phyloP scores from a whole-genome alignment of 1,284 basidiomycete species.

The Microbotryomycetes sp. region DNA sequence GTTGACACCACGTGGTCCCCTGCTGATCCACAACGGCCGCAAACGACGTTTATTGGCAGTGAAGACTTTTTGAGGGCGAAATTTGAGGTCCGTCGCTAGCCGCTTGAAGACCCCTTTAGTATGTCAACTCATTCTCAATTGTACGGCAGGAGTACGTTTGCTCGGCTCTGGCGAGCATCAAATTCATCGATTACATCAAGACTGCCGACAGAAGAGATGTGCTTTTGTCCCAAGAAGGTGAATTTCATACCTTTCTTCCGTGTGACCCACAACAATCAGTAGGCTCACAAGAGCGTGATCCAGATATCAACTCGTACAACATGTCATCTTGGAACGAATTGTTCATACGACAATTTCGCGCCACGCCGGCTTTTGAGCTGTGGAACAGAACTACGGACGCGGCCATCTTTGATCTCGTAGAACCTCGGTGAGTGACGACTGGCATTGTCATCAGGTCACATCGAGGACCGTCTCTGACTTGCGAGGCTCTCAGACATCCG shows the following conservation, averaged over 20 bases:
- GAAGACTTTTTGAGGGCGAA: slow-evolving; percentile 85
- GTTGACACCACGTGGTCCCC: slow-evolving; percentile 74
- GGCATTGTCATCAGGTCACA: too few species aligned
- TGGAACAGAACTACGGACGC: slow-evolving; percentile 85
- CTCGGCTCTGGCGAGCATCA: slow-evolving; percentile 69
- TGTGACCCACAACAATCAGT: not conserved
- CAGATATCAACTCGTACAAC: slow-evolving; percentile 37
- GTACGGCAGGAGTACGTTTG: slow-evolving; percentile 81
- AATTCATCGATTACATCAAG: slow-evolving; percentile 70
- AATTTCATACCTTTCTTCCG: not conserved
- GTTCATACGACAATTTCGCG: slow-evolving; percentile 77
- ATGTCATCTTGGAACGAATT: slow-evolving; percentile 58
- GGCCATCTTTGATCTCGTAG: slow-evolving; percentile 81
- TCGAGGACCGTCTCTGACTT: too few species aligned
- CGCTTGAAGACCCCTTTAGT: too few species aligned
- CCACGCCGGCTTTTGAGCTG: slow-evolving; percentile 71
- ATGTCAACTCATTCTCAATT: too few species aligned
- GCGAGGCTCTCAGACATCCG: slow-evolving; percentile 70
- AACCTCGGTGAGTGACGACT: slow-evolving; percentile 53
- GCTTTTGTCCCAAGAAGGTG: slow-evolving; percentile 35
- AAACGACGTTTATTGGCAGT: slow-evolving; percentile 79
- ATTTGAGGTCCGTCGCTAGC: slow-evolving; percentile 51
- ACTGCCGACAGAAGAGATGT: slow-evolving; percentile 51
- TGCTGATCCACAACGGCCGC: slow-evolving; percentile 50
- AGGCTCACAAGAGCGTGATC: too few species aligned